Base-by-base conservation (phyloP, 306 rosid species). In the Vigna nakashimae region DNA sequence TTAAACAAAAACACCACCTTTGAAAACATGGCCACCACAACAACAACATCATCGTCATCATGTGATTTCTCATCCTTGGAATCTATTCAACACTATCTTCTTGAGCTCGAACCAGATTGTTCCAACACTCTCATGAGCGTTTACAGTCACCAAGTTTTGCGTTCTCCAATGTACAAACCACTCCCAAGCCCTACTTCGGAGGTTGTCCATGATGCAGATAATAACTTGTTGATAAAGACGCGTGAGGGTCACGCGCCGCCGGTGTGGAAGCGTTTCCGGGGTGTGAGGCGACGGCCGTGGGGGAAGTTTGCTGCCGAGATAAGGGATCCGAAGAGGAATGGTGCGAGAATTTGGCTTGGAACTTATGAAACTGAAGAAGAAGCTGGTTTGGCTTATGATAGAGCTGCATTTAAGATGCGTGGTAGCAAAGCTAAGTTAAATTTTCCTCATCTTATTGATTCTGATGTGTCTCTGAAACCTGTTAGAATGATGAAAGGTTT, bases 391-490 rank as follows among this genome's bases (percentile, higher is more conserved):
- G 93, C 93, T 71, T 89, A 83, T 55, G 93, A 89, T 64, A 74
- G 57, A 72, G 91, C 88, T 0, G 91, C 93, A 36, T 89, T 85
- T n/a, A 53, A 79, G 69, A 85, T 89, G 71, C 84, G 87, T 0
- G 93, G 88, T 1, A 36, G 77, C 3, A 89, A 89, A 75, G 89
- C 93, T 0, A 89, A 89, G 78, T 80, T 89, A 4, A 89, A 89
- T 67, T 89, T 85, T 34, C 88, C 90, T 0, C 92, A 86, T 32
- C 85, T 89, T 7, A 82, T 87, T 18, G 79, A 74, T 2, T 75
- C 83, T 1, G 22, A 43, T 3, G 1, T 30, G 16, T 13, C 16
- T 16, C 36, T 43, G 2, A 82, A 78, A 45, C 52, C 69, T 2
- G 55, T 20, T 5, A 67, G 70, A 7, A 63, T 55, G 1, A 48